Conservation (phyloP, 225 moss, liverwort and hornwort genomes). For the Pseudoscleropodium purum region DNA sequence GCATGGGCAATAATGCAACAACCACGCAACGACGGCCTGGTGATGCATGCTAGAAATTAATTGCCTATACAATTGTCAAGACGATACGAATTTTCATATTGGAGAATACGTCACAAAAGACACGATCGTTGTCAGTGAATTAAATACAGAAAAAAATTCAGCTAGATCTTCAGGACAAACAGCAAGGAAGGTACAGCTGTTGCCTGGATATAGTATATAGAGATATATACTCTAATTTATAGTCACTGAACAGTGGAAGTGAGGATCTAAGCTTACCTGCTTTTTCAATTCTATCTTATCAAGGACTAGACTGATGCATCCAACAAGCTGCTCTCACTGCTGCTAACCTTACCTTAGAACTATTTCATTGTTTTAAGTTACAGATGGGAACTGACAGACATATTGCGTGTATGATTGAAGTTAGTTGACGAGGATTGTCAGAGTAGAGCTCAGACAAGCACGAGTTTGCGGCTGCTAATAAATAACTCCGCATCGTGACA, state of each 20-base stretch:
- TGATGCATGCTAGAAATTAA: neutral
- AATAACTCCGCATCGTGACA: neutral
- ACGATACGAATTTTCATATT: no score
- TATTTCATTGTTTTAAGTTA: neutral
- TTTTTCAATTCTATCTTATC: neutral
- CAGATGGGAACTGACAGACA: neutral
- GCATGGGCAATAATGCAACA: neutral
- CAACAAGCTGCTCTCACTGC: neutral
- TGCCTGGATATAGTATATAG: neutral
- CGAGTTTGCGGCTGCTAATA: neutral
- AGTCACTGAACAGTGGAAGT: neutral
- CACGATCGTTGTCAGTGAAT: neutral
- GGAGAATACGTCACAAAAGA: neutral
- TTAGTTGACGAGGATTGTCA: conserved; percentile 1
- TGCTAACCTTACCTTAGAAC: no score
- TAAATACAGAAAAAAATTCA: no score
- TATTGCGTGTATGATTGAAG: neutral
- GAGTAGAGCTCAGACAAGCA: neutral
- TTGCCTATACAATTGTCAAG: neutral
- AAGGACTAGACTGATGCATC: neutral
- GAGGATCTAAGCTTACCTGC: neutral
- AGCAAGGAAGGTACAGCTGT: neutral
- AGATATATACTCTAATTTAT: no score
- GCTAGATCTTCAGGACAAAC: no score
- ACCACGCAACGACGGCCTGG: neutral